phyloP scores from a whole-genome alignment of 2,329 filamentous ascomycete species.

The Penicillium fuscoglaucum region DNA sequence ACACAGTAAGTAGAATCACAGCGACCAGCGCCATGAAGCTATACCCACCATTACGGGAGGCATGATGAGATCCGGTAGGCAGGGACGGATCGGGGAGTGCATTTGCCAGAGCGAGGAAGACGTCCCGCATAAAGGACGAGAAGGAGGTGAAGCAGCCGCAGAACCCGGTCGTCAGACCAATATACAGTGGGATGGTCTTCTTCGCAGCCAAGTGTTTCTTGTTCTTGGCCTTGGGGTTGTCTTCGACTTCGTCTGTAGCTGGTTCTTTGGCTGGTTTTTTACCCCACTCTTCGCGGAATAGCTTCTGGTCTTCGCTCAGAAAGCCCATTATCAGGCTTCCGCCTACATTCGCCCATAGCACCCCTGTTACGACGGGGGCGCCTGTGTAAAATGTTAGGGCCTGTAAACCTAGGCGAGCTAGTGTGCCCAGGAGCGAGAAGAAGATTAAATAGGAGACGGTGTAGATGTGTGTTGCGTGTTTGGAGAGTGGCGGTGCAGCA shows the following conservation, averaged over 20 bases:
- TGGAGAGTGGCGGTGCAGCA: conserved; percentile 44
- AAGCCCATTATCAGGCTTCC: conserved; percentile 86
- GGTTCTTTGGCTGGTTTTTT: conserved; percentile 24
- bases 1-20: conserved; percentile 70
- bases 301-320: conserved; percentile 71
- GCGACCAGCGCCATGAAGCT: conserved; percentile 79
- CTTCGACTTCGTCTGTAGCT: conserved; percentile 25
- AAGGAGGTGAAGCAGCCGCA: conserved; percentile 90
- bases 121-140: conserved; percentile 78
- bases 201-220: conserved; percentile 66
- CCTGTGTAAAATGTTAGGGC: conserved; percentile 77
- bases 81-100: conserved; percentile 59
- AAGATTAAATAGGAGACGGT: conserved; percentile 79
- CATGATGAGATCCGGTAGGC: conserved; percentile 34
- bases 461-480: conserved; percentile 61
- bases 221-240: not conserved
- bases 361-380: conserved; percentile 70
- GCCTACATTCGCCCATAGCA: conserved; percentile 84
- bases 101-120: conserved; percentile 77
- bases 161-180: conserved; percentile 82
- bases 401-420: conserved; percentile 78
- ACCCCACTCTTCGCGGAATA: conserved; percentile 72
- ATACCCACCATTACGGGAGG: conserved; percentile 68
- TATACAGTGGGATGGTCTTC: conserved; percentile 84
- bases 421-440: conserved; percentile 80